Conservation (phyloP, 148 eudicot genomes). For the Cornus kousa region DNA sequence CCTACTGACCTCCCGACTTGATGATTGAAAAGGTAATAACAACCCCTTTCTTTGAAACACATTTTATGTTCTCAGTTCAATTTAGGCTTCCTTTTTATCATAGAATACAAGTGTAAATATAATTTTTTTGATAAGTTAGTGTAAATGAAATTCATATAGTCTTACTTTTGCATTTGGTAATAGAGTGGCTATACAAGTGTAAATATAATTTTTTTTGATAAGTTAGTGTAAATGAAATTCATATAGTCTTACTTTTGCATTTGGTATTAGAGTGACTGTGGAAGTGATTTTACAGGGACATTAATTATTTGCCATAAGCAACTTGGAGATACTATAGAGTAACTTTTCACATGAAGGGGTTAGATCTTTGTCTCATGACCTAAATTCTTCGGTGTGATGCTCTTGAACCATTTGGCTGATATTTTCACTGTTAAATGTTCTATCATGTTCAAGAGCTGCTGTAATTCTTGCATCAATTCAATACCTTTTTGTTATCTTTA, state of each 20-base stretch:
- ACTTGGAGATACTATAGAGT: not conserved
- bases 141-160: not conserved
- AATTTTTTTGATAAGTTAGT: not conserved
- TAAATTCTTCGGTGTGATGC: not conserved
- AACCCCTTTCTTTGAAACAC: too few relatives aligned
- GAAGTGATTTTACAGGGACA: not conserved
- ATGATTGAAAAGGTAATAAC: too few relatives aligned
- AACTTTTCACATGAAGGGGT: not conserved
- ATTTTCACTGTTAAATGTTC: too few relatives aligned
- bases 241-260: too few relatives aligned
- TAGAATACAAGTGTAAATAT: not conserved
- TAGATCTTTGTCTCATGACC: not conserved
- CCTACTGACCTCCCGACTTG: too few relatives aligned
- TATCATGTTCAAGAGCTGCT: too few relatives aligned
- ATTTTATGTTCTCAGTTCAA: not conserved
- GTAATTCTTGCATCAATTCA: too few relatives aligned
- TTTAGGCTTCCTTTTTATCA: not conserved
- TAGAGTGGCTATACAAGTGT: not conserved
- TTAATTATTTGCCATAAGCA: not conserved
- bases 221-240: not conserved
- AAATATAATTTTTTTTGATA: too few relatives aligned
- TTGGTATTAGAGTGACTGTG: not conserved
- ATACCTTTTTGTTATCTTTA: too few relatives aligned
- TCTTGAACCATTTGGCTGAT: too few relatives aligned
- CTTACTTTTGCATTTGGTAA: not conserved